Base-by-base conservation (phyloP, 805 yeast genomes). In the Nakazawaea wickerhamii region DNA sequence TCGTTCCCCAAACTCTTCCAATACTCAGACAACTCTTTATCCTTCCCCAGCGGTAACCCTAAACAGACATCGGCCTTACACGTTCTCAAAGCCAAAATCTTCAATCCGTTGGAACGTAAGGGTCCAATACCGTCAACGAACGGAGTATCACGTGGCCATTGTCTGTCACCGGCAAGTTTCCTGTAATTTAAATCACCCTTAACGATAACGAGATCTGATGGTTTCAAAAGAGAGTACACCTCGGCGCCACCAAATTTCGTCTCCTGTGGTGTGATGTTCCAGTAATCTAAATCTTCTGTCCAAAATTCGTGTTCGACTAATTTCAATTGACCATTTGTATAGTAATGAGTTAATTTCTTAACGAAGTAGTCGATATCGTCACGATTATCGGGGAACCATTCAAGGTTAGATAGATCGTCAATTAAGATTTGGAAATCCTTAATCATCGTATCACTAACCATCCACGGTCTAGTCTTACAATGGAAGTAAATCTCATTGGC, bases 181-280 rank as follows among this genome's bases (percentile, higher is more conserved):
- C 99, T 79, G 65, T 95, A 91, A 67, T 93, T 93, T 64, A 93
- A 73, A 56, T 93, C 99, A 45, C 99, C 99, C 65, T 93, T 93
- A 63, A 91, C 83, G 48, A 93, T 78, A 15, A 86, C 75, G 47
- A 91, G 71, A 41, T 80, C 69, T 10, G 95, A 83, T 13, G 79
- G 65, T 46, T 65, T 59, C 49, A 93, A 68, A 42, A 79, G 78
- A 5, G 73, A 58, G 64, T 83, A 81, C 20, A 88, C 66, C 38
- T 70, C 74, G 5, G 71, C 67, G 40, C 88, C 90, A 35, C 81
- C 77, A 37, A 71, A 75, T 35, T 67, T 65, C 2, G 62, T 61
- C 45, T 82, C 85, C 18, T 57, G 46, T 15, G 75, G 65, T 15
- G 64, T 60, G 44, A 93, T 66, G 22, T 77, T 71, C 87, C 95